A percentile compares a stretch with the other conserved stretches of the same genome.
Evolutionary conservation across 805 yeast species (phyloP).

Genomic region (Torulaspora franciscae): DNA sequence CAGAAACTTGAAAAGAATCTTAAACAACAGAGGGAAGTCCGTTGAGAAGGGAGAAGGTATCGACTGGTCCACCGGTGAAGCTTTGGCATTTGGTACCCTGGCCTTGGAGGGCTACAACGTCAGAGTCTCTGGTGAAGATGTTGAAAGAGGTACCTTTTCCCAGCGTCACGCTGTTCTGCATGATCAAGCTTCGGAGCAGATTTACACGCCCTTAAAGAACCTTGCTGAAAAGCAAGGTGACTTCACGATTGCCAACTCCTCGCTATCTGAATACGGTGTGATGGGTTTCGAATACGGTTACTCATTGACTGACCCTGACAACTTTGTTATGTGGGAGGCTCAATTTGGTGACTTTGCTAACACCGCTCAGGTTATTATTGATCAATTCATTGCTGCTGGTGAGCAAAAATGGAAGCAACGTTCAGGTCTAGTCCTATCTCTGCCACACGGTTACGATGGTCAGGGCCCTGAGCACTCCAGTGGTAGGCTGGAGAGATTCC

Average conservation of each 20-base stretch:
- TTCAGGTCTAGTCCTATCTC: constrained; percentile 88
- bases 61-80: constrained; percentile 99
- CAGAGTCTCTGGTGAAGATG: constrained; percentile 98
- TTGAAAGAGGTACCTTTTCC: constrained; percentile 99
- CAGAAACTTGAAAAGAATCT: constrained; percentile 92
- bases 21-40: constrained; percentile 80
- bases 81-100: constrained; percentile 92
- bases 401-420: constrained; percentile 99
- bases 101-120: constrained; percentile 92
- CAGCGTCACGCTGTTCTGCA: constrained; percentile 98
- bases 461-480: constrained; percentile 99
- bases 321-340: constrained; percentile 98
- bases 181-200: constrained; percentile 82
- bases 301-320: constrained; percentile 95
- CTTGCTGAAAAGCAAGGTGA: constrained; percentile 77
- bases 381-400: constrained; percentile 94
- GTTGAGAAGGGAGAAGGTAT: constrained; percentile 87
- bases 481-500: constrained; percentile 94
- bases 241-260: constrained; percentile 86
- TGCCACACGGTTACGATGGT: constrained; percentile 99
- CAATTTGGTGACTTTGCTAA: constrained; percentile 99
- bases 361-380: constrained; percentile 96
- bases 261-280: constrained; percentile 97
- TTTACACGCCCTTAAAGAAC: constrained; percentile 81
- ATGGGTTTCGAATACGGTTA: constrained; percentile 99